A percentile compares a stretch with the other conserved stretches of the same genome.
phyloP scores from a whole-genome alignment of 106 monocot genomes.

The Gastrodia elata region DNA sequence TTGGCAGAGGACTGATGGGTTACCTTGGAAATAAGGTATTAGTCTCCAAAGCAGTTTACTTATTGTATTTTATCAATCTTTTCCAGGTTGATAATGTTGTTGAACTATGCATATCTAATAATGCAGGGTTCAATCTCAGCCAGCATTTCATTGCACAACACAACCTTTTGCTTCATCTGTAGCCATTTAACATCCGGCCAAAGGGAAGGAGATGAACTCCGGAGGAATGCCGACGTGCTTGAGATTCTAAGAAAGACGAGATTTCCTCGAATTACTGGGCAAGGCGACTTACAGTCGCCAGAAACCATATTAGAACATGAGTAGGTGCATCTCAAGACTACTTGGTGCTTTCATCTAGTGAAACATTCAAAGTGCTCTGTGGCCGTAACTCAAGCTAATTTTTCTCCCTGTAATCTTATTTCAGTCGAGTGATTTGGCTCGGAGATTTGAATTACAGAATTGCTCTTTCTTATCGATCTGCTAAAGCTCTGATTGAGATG shows the following conservation, averaged over 20 bases:
- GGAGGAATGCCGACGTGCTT: slow-evolving; percentile 75
- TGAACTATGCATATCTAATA: too few relatives aligned
- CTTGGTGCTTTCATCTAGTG: not conserved
- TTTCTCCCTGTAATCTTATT: slow-evolving; percentile 2
- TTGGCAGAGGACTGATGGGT: slow-evolving; percentile 76
- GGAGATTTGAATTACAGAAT: slow-evolving; percentile 82
- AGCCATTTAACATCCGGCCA: slow-evolving; percentile 70
- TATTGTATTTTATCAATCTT: not conserved
- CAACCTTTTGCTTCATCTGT: slow-evolving; percentile 77
- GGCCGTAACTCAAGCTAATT: not conserved
- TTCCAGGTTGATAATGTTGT: not conserved
- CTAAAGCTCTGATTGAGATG: slow-evolving; percentile 72
- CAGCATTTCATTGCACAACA: slow-evolving; percentile 74
- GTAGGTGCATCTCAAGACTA: slow-evolving; percentile 18
- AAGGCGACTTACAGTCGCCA: slow-evolving; percentile 35
- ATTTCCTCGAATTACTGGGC: slow-evolving; percentile 46
- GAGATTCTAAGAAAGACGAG: slow-evolving; percentile 73
- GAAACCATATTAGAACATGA: slow-evolving; percentile 79
- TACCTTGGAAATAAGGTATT: slow-evolving; percentile 77
- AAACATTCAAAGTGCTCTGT: not conserved
- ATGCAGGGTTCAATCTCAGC: slow-evolving; percentile 72
- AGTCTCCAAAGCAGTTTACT: not conserved
- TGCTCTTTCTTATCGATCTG: slow-evolving; percentile 68
- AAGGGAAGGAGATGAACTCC: slow-evolving; percentile 74
- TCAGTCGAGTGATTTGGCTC: slow-evolving; percentile 70